Evolutionary conservation across 2,329 filamentous ascomycete genomes (phyloP), one percentile per base, ranked within the genome.

Genomic region (Akanthomyces uredinophilus): DNA sequence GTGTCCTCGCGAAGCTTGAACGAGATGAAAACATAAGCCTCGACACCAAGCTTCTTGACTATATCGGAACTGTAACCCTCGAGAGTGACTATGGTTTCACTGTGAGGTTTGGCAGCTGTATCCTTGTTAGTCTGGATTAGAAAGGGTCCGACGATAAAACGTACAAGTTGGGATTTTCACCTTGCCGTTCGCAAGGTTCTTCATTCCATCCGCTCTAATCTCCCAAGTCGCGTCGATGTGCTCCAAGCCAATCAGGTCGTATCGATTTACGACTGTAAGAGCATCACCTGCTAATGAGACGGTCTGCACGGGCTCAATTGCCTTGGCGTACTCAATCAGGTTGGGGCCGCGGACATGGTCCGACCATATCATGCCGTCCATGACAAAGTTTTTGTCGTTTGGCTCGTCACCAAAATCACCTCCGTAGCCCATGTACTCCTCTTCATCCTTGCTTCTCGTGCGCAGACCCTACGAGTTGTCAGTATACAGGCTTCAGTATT

Each of bases 391-490:
- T 1, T 73, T 76, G 66, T 87, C 85, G 65, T 87, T 84, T 0
- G 84, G 84, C 0, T 79, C 73, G 54, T 87, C 85, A 3, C 81
- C 82, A 70, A 86, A 87, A 68, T 87, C 85, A 2, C 85, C 84
- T 1, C 85, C 85, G 47, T 86, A 87, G 0, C 76, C 85, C 70
- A 82, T 83, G 66, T 79, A 83, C 52, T 77, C 73, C 46, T 76
- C 73, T 32, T 78, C 78, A 22, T 78, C 73, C 44, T 74, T 68
- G 10, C 74, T 76, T 53, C 75, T 75, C 8, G 76, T 75, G 5
- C 81, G 70, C 64, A 85, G 66, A 64, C 81, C 69, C 75, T 75
- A 20, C n/a, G 29, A 39, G 4, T 6, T 13, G 27, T 64, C 20
- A 64, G 55, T 13, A 29, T 16, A 13, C 10, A 29, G 20, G 1